These are phyloP conservation scores for Puccinellia tenuiflora DNA, from an alignment of 176 grass and related monocot genomes.

Conservation along the genomic window DNA sequence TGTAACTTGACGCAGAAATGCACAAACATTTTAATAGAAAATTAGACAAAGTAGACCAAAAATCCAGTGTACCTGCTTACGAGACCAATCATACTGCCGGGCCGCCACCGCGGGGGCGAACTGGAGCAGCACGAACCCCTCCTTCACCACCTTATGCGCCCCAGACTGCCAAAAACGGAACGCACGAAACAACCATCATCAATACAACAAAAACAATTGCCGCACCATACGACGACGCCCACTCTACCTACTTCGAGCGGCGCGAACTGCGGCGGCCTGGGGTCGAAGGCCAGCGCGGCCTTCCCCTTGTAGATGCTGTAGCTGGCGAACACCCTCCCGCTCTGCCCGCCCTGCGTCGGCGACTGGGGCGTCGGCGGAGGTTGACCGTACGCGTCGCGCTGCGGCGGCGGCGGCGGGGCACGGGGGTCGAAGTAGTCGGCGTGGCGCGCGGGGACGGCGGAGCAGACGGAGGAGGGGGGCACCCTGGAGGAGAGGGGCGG, in stretches of 20 bases:
- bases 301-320: conserved; percentile 67
- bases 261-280: conserved; percentile 47
- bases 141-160: conserved; percentile 77
- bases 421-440: conserved; percentile 54
- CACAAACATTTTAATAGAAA: not conserved
- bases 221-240: not conserved
- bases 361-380: not conserved
- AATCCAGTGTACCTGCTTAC: not conserved
- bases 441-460: conserved; percentile 33
- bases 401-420: conserved; percentile 33
- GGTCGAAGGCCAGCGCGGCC: conserved; percentile 49
- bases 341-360: not conserved
- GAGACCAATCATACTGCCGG: conserved; percentile 58
- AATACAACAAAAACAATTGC: not conserved
- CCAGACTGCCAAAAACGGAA: conserved; percentile 42
- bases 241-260: conserved; percentile 58
- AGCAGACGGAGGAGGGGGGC: not conserved
- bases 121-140: conserved; percentile 82
- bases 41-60: not conserved
- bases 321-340: conserved; percentile 42
- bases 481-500: not conserved
- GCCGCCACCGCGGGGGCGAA: conserved; percentile 67
- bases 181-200: not conserved
- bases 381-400: conserved; percentile 12
- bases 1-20: not conserved